Percentiles rank a stretch among this genome's conserved stretches.
phyloP scores from a whole-genome alignment of 2,329 filamentous ascomycete genomes.

The Nigrospora sphaerica region DNA sequence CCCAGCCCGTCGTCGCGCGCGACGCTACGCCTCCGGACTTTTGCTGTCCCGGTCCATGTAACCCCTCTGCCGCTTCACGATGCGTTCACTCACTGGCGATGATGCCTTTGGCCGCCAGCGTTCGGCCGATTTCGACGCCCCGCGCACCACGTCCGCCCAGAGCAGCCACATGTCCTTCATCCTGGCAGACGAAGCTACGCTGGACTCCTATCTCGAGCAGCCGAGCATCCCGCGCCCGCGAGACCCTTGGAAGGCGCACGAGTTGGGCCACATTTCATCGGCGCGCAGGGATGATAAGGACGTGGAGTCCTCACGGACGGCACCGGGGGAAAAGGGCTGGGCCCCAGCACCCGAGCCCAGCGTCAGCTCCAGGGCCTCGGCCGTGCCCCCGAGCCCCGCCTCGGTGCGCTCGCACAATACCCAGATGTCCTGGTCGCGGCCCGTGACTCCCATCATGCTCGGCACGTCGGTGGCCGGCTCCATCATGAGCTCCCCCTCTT shows the following conservation, averaged over 20 bases:
- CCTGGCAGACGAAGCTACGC: conserved; percentile 40
- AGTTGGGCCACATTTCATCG: conserved; percentile 4
- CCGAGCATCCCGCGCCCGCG: conserved; percentile 17
- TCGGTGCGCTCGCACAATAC: conserved; percentile 16
- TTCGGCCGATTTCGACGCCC: conserved; percentile 27
- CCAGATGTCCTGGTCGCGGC: conserved; percentile 29
- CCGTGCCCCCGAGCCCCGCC: conserved; percentile 22
- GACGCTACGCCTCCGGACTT: no score
- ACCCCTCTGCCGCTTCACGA: conserved; percentile 12
- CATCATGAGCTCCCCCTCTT: conserved; percentile 40
- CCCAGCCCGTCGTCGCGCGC: no score
- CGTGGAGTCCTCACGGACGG: conserved; percentile 6
- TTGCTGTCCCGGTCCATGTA: neutral
- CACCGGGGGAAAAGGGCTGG: conserved; percentile 8
- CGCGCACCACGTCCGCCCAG: conserved; percentile 21
- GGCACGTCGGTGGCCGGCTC: conserved; percentile 32
- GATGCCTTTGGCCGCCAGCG: conserved; percentile 33
- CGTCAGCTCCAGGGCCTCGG: conserved; percentile 20
- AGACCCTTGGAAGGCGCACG: conserved; percentile 22
- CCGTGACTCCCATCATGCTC: conserved; percentile 37
- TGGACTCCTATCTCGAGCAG: conserved; percentile 31
- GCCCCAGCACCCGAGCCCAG: conserved; percentile 13
- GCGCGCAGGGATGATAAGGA: conserved; percentile 14
- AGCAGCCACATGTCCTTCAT: conserved; percentile 44
- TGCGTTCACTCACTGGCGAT: conserved; percentile 40